Base-by-base conservation (phyloP, 768 basidiomycete species). In the Mycena filopes region DNA sequence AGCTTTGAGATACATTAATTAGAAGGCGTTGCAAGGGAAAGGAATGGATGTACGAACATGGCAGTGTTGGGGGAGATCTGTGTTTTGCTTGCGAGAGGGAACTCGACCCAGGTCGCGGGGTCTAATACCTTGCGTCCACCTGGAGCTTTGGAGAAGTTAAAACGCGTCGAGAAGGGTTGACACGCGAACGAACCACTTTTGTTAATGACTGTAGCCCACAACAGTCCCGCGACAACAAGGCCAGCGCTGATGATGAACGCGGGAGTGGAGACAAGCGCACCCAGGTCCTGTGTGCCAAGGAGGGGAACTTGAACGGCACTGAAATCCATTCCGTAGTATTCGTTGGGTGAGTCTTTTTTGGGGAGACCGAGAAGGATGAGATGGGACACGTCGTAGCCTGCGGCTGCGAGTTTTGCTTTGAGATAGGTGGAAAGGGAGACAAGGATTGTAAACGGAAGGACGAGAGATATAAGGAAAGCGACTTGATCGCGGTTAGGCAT, bases 51-150 rank as follows among this genome's bases (percentile, higher is more conserved):
- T 42, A 77, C 90, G 63, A 68, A 98, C 95, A 95, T 85, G 73
- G 98, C 97, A 41, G 98, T 99, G 80, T 99, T 99, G 68, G 93
- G 94, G 10, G 96, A 98, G 58, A 99, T 84, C 71, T 87, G 81
- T 49, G 87, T 89, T 79, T 97, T 98, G 71, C 93, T 85, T 57
- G 81, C 79, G 61, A 99, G 87, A 28, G 92, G 85, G 81, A 94
- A 98, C 68, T 90, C 83, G 71, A 91, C 85, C 92, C 95, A 99
- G 60, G 82, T 81, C 67, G 82, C 82, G 18, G 95, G 86, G 78
- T 93, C 84, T 59, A 97, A 83, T 23, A 91, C 89, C 71, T 89
- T 89, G 36, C 87, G 83, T 73, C 84, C 56, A 29, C 66, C 68
- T 66, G 60, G 59, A 65, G 59, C 60, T 23, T 49, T 45, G 38